Base-by-base conservation (phyloP, 768 basidiomycete genomes). In the Melanogaster broomeanus region DNA sequence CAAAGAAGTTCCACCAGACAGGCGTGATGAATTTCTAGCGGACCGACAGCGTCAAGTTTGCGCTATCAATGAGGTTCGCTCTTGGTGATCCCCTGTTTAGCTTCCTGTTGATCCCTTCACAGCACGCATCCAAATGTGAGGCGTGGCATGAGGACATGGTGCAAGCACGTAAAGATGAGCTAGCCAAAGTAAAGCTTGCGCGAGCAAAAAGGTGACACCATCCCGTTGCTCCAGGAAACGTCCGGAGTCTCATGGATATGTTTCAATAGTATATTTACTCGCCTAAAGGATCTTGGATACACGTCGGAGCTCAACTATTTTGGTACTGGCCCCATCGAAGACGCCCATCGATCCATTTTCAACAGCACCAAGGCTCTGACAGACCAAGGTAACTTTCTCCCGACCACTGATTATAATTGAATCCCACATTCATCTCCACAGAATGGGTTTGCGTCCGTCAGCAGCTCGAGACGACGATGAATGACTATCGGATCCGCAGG, bases 291-390 rank as follows among this genome's bases (percentile, higher is more conserved):
- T 4, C 38, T 41, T 11, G 60, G 59, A 25, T 61, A 60, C 30
- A 8, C 3, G 0, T 18, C 27, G 1, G 59, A 61, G 9, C 6
- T 61, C 10, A 6, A 7, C 3, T 33, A 24, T 33, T 35, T 15
- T 37, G 44, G 40, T 3, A 3, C 0, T 15, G 0, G 1, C 15
- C 1, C 3, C 2, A 41, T 61, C 8, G 39, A 22, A 12, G 10
- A n/a, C 9, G 33, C 37, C 15, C 15, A 19, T 4, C 39, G 30
- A 15, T 8, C 40, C 6, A 4, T 47, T 42, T 62, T 52, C 45
- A 52, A 44, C 39, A 44, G 21, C 3, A 46, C 43, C 39, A 52
- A 51, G 4, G 45, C 51, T 0, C 58, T 63, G 21, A 62, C 46
- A 6, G 46, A 54, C 30, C 33, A 28, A 18, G 58, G 58, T 58